A percentile compares a stretch with the other conserved stretches of the same genome.
Evolutionary conservation across 305 asterid genomes (phyloP).

Genomic region (Fraxinus nigra): DNA sequence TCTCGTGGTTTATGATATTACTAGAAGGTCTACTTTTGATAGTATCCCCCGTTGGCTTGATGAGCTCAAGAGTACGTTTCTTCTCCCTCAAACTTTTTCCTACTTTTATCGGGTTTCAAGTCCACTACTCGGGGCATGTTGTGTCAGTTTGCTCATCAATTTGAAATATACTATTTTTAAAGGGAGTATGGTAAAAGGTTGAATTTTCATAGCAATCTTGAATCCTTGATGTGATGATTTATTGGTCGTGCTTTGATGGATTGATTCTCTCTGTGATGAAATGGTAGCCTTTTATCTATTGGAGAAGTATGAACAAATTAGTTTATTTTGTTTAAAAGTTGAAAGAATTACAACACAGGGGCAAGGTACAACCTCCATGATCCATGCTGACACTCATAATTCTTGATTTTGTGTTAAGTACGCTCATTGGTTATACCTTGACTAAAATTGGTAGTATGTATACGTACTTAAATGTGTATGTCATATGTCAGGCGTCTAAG

Average conservation of each 20-base stretch:
- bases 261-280: background rate
- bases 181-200: background rate
- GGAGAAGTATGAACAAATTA: background rate
- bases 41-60: constrained; percentile 76
- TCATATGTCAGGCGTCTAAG: background rate
- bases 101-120: background rate
- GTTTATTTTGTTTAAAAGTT: background rate
- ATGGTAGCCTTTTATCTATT: background rate
- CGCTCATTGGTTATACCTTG: background rate
- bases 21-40: constrained; percentile 59
- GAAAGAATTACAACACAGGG: background rate
- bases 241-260: background rate
- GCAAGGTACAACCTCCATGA: background rate
- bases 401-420: background rate
- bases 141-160: background rate
- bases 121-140: background rate
- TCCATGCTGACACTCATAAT: background rate
- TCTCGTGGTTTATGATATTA: constrained; percentile 71
- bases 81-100: background rate
- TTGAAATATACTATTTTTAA: background rate
- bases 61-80: constrained; percentile 60
- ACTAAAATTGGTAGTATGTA: background rate
- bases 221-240: background rate
- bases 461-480: background rate
- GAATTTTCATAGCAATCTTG: background rate